Evolutionary conservation across 345 rosid genomes (phyloP), one percentile per base, ranked within the genome.

Genomic region (Eucalyptus pauciflora): DNA sequence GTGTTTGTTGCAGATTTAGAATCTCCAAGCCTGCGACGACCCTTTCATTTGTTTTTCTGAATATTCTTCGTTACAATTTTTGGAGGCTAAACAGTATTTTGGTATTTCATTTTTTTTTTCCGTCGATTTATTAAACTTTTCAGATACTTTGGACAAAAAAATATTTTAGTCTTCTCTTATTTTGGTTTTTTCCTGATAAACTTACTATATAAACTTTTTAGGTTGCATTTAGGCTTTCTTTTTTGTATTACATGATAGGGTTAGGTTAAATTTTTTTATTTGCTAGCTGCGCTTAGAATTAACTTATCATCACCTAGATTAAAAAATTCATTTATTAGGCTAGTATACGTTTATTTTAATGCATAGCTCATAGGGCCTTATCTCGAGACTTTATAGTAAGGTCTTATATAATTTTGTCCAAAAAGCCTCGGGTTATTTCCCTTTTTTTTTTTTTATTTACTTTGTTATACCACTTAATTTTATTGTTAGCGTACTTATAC

Each of bases 281-380:
- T 29, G 76, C 76, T 64, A 0, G 10, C 37, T n/a, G 9, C 5
- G 37, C 31, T 25, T 25, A 64, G 76, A 64, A n/a, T 64, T 64
- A 7, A 29, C 76, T 64, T n/a, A 2, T n/a, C 37, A n/a, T 14
- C 37, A 7, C 37, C 31, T 29, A 64, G 37, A 64, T 14, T 64
- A 64, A 64, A n/a, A n/a, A 29, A 14, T 64, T 64, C 37, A 64
- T n/a, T 64, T 64, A n/a, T 64, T 64, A n/a, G 37, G 33, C 76
- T 64, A n/a, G 18, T n/a, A 29, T n/a, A 64, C 3, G 10, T 7
- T 0, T 13, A 64, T 29, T 0, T 64, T 14, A 27, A 0, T 64
- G 76, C 76, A n/a, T 14, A 64, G 10, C 37, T 12, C 69, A 27
- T 15, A 29, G 31, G n/a, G 69, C n/a, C 69, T 7, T 64, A 16